phyloP scores from a whole-genome alignment of 352 stramenopile genomes.

The Paralagenidium karlingii region DNA sequence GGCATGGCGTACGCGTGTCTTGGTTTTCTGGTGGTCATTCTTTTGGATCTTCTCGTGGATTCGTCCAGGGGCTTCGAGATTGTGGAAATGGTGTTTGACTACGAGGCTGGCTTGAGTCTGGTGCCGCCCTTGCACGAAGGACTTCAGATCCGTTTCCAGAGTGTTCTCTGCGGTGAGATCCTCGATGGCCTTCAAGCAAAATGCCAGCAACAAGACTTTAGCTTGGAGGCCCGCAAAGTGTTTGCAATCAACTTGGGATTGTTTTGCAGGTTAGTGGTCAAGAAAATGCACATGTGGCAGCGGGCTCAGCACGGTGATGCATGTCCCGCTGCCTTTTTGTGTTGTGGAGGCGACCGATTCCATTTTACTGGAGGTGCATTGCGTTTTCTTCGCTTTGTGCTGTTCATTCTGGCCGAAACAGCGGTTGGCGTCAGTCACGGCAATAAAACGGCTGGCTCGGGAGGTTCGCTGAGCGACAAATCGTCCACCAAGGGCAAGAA shows the following conservation, averaged over 20 bases:
- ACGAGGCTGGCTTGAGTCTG: constrained; percentile 15
- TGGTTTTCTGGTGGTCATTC: constrained; percentile 27
- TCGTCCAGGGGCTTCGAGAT: constrained; percentile 29
- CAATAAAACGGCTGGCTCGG: constrained; percentile 15
- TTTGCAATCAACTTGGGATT: constrained; percentile 44
- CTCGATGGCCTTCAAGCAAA: too few relatives aligned
- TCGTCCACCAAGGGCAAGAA: constrained; percentile 43
- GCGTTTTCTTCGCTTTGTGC: constrained; percentile 33
- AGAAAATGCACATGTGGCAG: constrained; percentile 60
- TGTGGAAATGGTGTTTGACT: constrained; percentile 35
- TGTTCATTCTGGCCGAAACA: constrained; percentile 43
- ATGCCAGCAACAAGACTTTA: too few relatives aligned
- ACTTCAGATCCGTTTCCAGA: constrained; percentile 36
- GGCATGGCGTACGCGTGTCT: constrained; percentile 20
- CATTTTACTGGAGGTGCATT: constrained; percentile 42
- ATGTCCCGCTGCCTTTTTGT: constrained; percentile 29
- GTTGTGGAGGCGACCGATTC: constrained; percentile 28
- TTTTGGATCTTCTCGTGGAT: constrained; percentile 38
- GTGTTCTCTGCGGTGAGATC: too few relatives aligned
- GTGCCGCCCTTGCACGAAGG: constrained; percentile 27
- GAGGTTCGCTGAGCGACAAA: constrained; percentile 37
- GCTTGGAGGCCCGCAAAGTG: constrained; percentile 29
- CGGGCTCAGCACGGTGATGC: constrained; percentile 45
- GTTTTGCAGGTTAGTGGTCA: constrained; percentile 35
- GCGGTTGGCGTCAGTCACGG: constrained; percentile 16